These are phyloP conservation scores for Penicillium decumbens DNA, from an alignment of 2,329 filamentous ascomycete genomes.

Conservation along the genomic window DNA sequence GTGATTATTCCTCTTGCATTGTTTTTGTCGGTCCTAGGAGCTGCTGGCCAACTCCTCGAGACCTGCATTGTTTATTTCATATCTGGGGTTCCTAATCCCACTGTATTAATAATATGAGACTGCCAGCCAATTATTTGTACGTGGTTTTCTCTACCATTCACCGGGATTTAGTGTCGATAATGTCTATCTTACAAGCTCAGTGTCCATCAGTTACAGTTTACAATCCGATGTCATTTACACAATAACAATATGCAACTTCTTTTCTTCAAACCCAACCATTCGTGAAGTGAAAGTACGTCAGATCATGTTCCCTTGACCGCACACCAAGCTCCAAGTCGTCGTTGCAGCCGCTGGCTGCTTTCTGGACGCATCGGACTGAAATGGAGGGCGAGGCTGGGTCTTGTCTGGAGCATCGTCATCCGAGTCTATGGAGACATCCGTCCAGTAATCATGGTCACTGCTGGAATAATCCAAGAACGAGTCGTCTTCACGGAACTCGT, in stretches of 20 bases:
- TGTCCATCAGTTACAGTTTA: not conserved
- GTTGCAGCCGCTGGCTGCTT: not conserved
- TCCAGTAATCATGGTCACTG: slow-evolving; percentile 9
- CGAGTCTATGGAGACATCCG: slow-evolving; percentile 8
- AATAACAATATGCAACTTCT: not conserved
- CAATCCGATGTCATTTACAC: not conserved
- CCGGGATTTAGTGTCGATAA: slow-evolving; percentile 23
- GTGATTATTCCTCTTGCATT: slow-evolving; percentile 17
- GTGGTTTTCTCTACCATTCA: slow-evolving; percentile 17
- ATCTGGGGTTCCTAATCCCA: slow-evolving; percentile 19
- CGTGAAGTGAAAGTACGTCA: not conserved
- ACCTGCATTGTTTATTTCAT: slow-evolving; percentile 15
- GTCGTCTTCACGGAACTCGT: not conserved
- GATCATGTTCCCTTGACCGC: slow-evolving; percentile 6
- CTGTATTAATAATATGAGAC: slow-evolving; percentile 34
- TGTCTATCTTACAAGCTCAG: slow-evolving; percentile 14
- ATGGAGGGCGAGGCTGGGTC: not conserved
- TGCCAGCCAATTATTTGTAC: slow-evolving; percentile 25
- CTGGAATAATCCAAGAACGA: slow-evolving; percentile 3
- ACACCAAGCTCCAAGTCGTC: slow-evolving; percentile 18
- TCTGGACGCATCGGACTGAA: not conserved
- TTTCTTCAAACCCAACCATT: not conserved
- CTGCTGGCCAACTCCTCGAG: slow-evolving; percentile 32
- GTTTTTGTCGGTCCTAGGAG: slow-evolving; percentile 20
- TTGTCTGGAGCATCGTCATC: not conserved